Conservation (phyloP, 2,329 filamentous ascomycete species). For the Decorospora gaudefroyi region DNA sequence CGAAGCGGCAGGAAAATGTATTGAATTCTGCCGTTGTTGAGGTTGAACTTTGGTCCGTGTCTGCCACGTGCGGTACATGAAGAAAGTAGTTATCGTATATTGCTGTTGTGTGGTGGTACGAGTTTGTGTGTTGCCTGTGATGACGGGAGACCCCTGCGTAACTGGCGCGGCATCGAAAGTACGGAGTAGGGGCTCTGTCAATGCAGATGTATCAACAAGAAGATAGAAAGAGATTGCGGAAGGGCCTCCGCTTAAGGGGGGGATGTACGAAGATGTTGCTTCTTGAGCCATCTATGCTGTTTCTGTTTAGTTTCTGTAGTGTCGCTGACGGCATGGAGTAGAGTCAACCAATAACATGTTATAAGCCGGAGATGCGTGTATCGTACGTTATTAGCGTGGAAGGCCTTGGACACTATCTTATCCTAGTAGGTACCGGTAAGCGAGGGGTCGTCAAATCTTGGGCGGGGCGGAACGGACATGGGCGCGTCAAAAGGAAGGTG, state of each 20-base stretch:
- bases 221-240: not conserved
- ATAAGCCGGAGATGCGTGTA: slow-evolving; percentile 2
- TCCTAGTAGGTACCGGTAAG: slow-evolving; percentile 14
- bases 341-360: slow-evolving; percentile 1
- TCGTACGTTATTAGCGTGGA: slow-evolving; percentile 3
- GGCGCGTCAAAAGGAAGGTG: slow-evolving; percentile 15
- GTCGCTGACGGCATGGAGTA: not conserved
- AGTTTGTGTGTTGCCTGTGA: not conserved
- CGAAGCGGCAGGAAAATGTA: not conserved
- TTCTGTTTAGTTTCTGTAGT: slow-evolving; percentile 5
- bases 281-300: slow-evolving; percentile 4
- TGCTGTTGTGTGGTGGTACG: slow-evolving; percentile 12
- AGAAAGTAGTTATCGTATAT: slow-evolving; percentile 9
- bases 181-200: no score
- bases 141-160: not conserved
- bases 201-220: no score
- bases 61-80: slow-evolving; percentile 19
- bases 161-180: not conserved
- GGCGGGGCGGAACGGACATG: slow-evolving; percentile 13
- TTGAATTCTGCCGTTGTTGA: slow-evolving; percentile 13
- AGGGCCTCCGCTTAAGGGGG: slow-evolving; percentile 1
- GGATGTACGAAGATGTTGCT: slow-evolving; percentile 5
- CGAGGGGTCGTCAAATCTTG: slow-evolving; percentile 1
- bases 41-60: slow-evolving; percentile 8
- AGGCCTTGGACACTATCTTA: slow-evolving; percentile 7